phyloP scores from a whole-genome alignment of 1,284 basidiomycete genomes.

The Vanrija pseudolonga region DNA sequence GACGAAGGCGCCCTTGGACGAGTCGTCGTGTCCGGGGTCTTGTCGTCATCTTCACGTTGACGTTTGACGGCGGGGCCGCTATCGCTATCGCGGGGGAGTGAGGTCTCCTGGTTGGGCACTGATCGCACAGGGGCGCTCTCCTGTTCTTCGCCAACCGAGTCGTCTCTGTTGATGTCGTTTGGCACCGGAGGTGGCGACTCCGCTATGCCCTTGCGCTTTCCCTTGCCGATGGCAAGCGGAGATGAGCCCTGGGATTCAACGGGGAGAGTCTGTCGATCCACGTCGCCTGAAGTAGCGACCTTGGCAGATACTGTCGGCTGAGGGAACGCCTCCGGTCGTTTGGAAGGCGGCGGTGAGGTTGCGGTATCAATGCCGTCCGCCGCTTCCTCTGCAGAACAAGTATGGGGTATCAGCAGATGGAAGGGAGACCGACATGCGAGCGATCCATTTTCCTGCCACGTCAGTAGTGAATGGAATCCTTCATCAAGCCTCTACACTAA shows the following conservation, averaged over 20 bases:
- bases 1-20: too few relatives aligned
- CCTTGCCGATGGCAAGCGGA: conserved; percentile 11
- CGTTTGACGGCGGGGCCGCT: too few relatives aligned
- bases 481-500: conserved; percentile 9
- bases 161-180: background rate
- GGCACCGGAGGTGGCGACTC: background rate
- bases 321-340: conserved; percentile 33
- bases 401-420: conserved; percentile 38
- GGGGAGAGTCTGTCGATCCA: background rate
- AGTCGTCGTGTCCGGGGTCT: too few relatives aligned
- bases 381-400: conserved; percentile 20
- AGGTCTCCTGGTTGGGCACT: too few relatives aligned
- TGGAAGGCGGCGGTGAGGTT: conserved; percentile 20
- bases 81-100: too few relatives aligned
- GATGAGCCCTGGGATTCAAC: background rate
- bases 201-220: conserved; percentile 24
- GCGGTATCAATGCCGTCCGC: background rate
- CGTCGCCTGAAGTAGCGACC: background rate
- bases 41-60: too few relatives aligned
- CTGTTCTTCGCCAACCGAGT: too few relatives aligned
- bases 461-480: background rate
- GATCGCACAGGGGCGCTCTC: too few relatives aligned
- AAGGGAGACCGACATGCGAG: conserved; percentile 35
- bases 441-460: conserved; percentile 4
- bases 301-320: conserved; percentile 5